Evolutionary conservation across 2,329 filamentous ascomycete species (phyloP).

Genomic region (Stagonosporopsis cucurbitacearum): DNA sequence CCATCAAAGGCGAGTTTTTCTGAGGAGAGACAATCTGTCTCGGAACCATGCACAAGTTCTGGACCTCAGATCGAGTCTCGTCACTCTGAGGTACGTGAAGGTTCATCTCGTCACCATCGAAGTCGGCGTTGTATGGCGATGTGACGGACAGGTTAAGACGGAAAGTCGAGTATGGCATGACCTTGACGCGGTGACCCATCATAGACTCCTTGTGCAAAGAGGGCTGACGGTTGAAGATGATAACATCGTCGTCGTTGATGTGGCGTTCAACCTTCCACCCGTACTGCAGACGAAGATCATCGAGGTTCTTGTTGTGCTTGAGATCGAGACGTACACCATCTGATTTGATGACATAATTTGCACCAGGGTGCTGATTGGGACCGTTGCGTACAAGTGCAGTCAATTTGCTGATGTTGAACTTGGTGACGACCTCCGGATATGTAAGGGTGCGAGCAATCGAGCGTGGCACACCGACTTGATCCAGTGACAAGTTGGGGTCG

Average conservation of each 20-base stretch:
- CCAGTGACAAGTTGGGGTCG: slow-evolving; percentile 93
- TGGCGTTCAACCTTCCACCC: slow-evolving; percentile 99
- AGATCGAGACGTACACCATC: slow-evolving; percentile 95
- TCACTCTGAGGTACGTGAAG: slow-evolving; percentile 98
- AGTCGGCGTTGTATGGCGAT: slow-evolving; percentile 99
- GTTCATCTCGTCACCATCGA: slow-evolving; percentile 99
- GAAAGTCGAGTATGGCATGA: slow-evolving; percentile 99
- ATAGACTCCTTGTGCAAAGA: slow-evolving; percentile 99
- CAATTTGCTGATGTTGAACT: slow-evolving; percentile 95
- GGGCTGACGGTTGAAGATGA: slow-evolving; percentile 99
- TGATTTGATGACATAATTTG: slow-evolving; percentile 93
- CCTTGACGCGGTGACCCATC: slow-evolving; percentile 97
- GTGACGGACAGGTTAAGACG: slow-evolving; percentile 96
- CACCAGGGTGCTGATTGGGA: slow-evolving; percentile 92
- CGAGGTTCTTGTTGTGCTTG: slow-evolving; percentile 87
- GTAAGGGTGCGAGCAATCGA: slow-evolving; percentile 93
- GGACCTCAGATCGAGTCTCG: slow-evolving; percentile 93
- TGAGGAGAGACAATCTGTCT: slow-evolving; percentile 98
- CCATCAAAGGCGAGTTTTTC: slow-evolving; percentile 96
- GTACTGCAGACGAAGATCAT: slow-evolving; percentile 86
- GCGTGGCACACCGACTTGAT: slow-evolving; percentile 95
- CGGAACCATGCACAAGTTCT: slow-evolving; percentile 95
- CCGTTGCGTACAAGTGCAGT: slow-evolving; percentile 90
- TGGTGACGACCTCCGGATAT: slow-evolving; percentile 96
- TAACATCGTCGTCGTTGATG: slow-evolving; percentile 93